Evolutionary conservation across 306 rosid genomes (phyloP).

Genomic region (Medicago ruthenica): DNA sequence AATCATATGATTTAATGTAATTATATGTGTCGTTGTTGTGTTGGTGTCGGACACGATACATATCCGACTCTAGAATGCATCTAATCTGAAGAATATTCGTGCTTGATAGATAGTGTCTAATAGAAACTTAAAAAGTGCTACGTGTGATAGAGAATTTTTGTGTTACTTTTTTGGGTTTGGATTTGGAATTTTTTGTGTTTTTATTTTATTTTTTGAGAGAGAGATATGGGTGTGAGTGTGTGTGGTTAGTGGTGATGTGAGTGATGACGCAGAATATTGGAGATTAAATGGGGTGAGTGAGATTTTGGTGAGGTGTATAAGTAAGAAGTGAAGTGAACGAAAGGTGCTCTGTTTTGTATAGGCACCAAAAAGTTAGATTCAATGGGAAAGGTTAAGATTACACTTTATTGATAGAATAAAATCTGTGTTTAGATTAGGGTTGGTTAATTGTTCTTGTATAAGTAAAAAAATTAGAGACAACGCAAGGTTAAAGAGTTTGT

Average conservation of each 20-base stretch:
- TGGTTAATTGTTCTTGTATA: not conserved
- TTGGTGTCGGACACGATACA: not conserved
- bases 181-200: not conserved
- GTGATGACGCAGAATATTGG: constrained; percentile 50
- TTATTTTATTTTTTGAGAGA: not conserved
- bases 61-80: no score
- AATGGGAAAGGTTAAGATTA: constrained; percentile 33
- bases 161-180: not conserved
- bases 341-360: constrained; percentile 51
- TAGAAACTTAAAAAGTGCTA: not conserved
- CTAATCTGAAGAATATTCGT: no score
- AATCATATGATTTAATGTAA: no score
- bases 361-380: constrained; percentile 38
- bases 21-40: no score
- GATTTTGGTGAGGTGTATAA: constrained; percentile 27
- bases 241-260: not conserved
- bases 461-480: not conserved
- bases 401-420: constrained; percentile 18
- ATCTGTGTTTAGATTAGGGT: not conserved
- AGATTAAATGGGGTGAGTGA: constrained; percentile 53
- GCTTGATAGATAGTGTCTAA: no score
- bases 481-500: not conserved
- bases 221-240: not conserved
- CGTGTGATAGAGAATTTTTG: not conserved
- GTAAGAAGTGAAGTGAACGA: constrained; percentile 30